Base-by-base conservation (phyloP, 805 yeast genomes). In the Helenozyma rhizophorensis region DNA sequence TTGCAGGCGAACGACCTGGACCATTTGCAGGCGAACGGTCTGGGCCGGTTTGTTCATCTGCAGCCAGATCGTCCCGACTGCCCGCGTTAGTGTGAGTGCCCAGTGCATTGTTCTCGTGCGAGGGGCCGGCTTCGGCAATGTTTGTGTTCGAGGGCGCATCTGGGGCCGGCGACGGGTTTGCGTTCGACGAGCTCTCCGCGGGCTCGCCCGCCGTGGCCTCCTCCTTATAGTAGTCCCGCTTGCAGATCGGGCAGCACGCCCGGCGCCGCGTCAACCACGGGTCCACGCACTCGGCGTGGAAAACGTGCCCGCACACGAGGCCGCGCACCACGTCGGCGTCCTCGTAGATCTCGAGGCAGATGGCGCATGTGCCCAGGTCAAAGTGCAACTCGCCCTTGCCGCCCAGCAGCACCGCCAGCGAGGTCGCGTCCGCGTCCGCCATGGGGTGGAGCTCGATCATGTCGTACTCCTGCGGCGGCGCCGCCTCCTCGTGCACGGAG, bases 191-290 rank as follows among this genome's bases (percentile, higher is more conserved):
- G 23, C 25, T 26, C 22, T 23, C 35, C 12, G 18, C 26, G 17
- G 22, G n/a, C 9, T 32, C 26, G 4, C 12, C 19, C 15, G 15
- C 33, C 21, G 11, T 33, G 11, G 38, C 21, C 7, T 25, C 32
- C 16, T 44, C 64, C 39, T 65, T 65, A 50, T 62, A 61, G 51
- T 78, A 80, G 51, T 79, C 87, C 21, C 80, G 61, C 49, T 84
- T 83, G 58, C 95, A 85, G 66, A 80, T 76, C 7, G 95, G 95
- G 53, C 95, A 85, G 47, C 85, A 80, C 1, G 88, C 89, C 28
- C 82, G 70, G 44, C 90, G 65, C 42, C 74, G 73, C 2, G 76
- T 78, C 28, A 85, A 62, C 95, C 95, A 85, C 2, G 89, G 89
- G 42, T 81, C 87, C 33, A 86, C 70, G 57, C 95, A 85, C 12